Evolutionary conservation across 2,329 filamentous ascomycete species (phyloP).

Genomic region (Amphichorda felina): DNA sequence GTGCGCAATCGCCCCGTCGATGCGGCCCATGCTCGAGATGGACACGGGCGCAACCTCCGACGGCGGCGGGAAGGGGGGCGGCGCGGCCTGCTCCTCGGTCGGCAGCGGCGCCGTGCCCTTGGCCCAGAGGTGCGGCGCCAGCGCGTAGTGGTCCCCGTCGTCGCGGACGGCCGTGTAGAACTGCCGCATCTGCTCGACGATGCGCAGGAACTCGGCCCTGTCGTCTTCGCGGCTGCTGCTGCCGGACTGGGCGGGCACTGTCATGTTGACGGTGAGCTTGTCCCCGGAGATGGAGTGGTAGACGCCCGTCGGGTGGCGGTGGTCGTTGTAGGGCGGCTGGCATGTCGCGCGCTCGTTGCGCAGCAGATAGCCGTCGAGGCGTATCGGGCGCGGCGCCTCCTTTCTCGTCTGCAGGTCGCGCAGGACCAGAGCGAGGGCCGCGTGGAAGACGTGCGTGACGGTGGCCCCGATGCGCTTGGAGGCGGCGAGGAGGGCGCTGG

Average conservation of each 20-base stretch:
- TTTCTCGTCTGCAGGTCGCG: slow-evolving; percentile 12
- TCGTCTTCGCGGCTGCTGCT: background rate
- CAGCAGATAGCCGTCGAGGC: slow-evolving; percentile 18
- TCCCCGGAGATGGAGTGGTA: slow-evolving; percentile 18
- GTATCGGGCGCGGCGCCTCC: background rate
- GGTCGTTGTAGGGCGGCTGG: slow-evolving; percentile 9
- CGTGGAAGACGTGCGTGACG: slow-evolving; percentile 19
- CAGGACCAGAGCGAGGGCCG: slow-evolving; percentile 15
- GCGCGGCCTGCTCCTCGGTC: too few species aligned
- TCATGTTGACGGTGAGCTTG: slow-evolving; percentile 14
- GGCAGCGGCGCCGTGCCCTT: slow-evolving; percentile 7
- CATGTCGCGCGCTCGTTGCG: slow-evolving; percentile 17
- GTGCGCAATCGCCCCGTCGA: too few species aligned
- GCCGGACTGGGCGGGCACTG: slow-evolving; percentile 3
- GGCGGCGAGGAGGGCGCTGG: slow-evolving; percentile 7
- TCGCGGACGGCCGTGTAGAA: slow-evolving; percentile 17
- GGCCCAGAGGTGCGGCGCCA: slow-evolving; percentile 12
- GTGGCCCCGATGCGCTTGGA: slow-evolving; percentile 11
- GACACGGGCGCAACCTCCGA: too few species aligned
- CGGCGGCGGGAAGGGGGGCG: too few species aligned
- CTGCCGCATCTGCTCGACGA: slow-evolving; percentile 11
- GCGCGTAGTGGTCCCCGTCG: slow-evolving; percentile 15
- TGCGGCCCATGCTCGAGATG: too few species aligned
- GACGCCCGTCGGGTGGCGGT: slow-evolving; percentile 11
- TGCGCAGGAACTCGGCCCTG: slow-evolving; percentile 10